Base-by-base conservation (phyloP, 345 rosid species). In the Geranium rotundifolium region DNA sequence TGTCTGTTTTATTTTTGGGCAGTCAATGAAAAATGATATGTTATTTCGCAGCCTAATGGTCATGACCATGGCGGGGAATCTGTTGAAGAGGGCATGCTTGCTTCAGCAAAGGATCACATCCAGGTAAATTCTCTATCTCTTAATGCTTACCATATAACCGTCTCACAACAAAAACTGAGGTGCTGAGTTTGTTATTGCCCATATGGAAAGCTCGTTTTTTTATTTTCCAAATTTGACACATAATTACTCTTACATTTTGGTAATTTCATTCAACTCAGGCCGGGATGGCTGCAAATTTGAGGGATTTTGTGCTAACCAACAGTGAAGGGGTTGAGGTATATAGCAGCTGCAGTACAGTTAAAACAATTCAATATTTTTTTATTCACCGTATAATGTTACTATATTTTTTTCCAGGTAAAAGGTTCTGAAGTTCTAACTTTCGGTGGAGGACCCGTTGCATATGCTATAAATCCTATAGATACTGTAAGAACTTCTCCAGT, bases 241-340 rank as follows among this genome's bases (percentile, higher is more conserved):
- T 7, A 10, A 46, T 12, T 9, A 46, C 12, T 9, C 52, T 14
- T 14, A 46, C 3, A 46, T 46, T 57, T 29, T 29, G 19, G 9
- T 59, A 16, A 17, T 27, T 58, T 58, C 59, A 57, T 58, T 59
- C 57, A 34, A 15, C 66, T 70, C 75, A 92, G 98, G 81, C 82
- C 66, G 96, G 95, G 56, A 73, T 92, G 86, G 98, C 91, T 61
- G 96, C 85, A 70, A 92, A 92, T 72, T 81, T 85, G 80, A 84
- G 76, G 76, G 90, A 83, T 75, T 89, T 73, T 75, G 75, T 80
- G 67, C 81, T 89, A 34, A 82, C 79, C 31, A 73, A 85, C 66
- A 69, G 71, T 57, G 82, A 85, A 62, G 96, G 96, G 75, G 80
- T 73, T 27, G 84, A 84, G 88, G 96, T 92, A 79, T 19, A 3